Evolutionary conservation across 106 monocot genomes (phyloP).

Genomic region (Dioscorea zingiberensis): DNA sequence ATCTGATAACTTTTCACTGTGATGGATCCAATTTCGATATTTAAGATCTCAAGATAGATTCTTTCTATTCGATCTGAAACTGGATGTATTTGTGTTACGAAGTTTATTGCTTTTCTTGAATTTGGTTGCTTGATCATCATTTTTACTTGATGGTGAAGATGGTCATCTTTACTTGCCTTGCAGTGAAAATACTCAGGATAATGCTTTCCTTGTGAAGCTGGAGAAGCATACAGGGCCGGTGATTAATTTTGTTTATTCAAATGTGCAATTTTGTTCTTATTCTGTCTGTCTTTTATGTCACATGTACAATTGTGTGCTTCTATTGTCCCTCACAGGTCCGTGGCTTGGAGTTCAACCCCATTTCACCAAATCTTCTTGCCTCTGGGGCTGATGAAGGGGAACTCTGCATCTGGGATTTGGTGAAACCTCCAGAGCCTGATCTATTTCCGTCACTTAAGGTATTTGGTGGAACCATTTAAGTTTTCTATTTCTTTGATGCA

Average conservation of each 20-base stretch:
- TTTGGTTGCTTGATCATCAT: not conserved
- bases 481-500: too few species aligned
- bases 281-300: not conserved
- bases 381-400: conserved; percentile 98
- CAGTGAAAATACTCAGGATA: conserved; percentile 64
- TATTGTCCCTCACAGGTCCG: conserved; percentile 42
- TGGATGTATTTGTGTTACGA: too few species aligned
- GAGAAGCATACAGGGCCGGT: conserved; percentile 87
- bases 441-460: conserved; percentile 83
- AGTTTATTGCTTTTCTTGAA: not conserved
- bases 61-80: too few species aligned
- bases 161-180: conserved; percentile 11
- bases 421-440: conserved; percentile 60
- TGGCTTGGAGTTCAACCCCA: conserved; percentile 76
- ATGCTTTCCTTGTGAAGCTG: conserved; percentile 58
- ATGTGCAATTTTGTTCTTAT: not conserved
- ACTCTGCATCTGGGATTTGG: conserved; percentile 90
- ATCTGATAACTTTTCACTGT: not conserved
- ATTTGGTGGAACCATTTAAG: not conserved
- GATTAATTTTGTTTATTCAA: not conserved
- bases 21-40: not conserved
- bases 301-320: too few species aligned
- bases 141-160: not conserved
- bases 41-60: too few species aligned
- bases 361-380: conserved; percentile 73